Percentiles rank a stretch among this genome's conserved stretches.
Evolutionary conservation across 1,139 yeast genomes (phyloP).

Genomic region (Trichomonascaceae sp.): DNA sequence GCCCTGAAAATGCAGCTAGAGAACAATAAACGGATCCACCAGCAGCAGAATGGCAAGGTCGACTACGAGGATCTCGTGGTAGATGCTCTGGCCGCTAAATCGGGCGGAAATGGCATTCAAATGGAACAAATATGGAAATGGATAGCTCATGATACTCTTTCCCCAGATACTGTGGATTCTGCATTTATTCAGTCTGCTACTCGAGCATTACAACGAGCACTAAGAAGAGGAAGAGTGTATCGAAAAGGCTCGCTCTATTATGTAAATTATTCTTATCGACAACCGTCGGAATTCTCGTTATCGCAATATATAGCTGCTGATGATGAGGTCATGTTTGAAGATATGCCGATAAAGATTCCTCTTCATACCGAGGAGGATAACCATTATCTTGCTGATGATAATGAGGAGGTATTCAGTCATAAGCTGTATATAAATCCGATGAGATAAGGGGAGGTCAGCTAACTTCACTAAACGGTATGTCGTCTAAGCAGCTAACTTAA

Average conservation of each 20-base stretch:
- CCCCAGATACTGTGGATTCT: slow-evolving; percentile 29
- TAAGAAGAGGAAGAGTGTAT: slow-evolving; percentile 32
- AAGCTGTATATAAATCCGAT: slow-evolving; percentile 15
- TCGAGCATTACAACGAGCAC: slow-evolving; percentile 34
- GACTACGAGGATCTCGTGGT: slow-evolving; percentile 34
- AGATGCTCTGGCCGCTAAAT: slow-evolving; percentile 31
- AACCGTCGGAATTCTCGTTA: slow-evolving; percentile 33
- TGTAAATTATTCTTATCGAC: slow-evolving; percentile 31
- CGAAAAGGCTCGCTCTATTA: slow-evolving; percentile 29
- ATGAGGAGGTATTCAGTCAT: slow-evolving; percentile 31
- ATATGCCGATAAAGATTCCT: slow-evolving; percentile 32
- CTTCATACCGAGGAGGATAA: slow-evolving; percentile 28
- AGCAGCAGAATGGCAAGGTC: slow-evolving; percentile 20
- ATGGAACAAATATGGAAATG: slow-evolving; percentile 33
- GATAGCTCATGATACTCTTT: slow-evolving; percentile 29
- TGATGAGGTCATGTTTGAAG: slow-evolving; percentile 34
- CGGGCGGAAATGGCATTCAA: slow-evolving; percentile 32
- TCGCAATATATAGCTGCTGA: slow-evolving; percentile 33
- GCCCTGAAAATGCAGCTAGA: slow-evolving; percentile 34
- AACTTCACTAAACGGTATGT: too few species aligned
- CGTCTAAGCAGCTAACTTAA: too few species aligned
- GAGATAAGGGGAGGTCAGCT: too few species aligned
- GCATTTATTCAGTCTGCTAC: slow-evolving; percentile 34
- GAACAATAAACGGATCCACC: slow-evolving; percentile 29
- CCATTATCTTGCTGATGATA: slow-evolving; percentile 30